Evolutionary conservation across 805 yeast species (phyloP).

Genomic region (Priceomyces fermenticarens): DNA sequence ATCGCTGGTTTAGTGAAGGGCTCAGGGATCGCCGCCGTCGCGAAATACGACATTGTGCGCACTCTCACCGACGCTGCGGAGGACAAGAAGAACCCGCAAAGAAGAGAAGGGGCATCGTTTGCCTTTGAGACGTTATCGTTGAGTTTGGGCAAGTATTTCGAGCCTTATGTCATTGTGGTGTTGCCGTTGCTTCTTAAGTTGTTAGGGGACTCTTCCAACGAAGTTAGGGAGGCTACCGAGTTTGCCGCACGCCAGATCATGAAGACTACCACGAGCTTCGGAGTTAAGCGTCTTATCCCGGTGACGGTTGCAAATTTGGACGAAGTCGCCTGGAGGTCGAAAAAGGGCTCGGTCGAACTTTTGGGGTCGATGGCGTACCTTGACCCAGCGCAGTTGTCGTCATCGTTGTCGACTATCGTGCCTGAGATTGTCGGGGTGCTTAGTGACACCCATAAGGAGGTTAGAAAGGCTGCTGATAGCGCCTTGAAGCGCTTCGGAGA

Average conservation of each 20-base stretch:
- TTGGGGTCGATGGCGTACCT: constrained; percentile 97
- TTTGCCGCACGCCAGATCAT: constrained; percentile 83
- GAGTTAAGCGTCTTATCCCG: constrained; percentile 89
- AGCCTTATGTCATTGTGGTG: constrained; percentile 89
- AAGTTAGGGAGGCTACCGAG: constrained; percentile 87
- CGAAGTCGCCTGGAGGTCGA: constrained; percentile 92
- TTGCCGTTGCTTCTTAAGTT: constrained; percentile 77
- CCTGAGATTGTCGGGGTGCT: constrained; percentile 96
- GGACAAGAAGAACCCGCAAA: constrained; percentile 69
- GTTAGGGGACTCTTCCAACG: constrained; percentile 80
- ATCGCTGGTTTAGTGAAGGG: constrained; percentile 93
- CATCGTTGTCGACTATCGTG: constrained; percentile 83
- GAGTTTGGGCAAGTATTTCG: constrained; percentile 73
- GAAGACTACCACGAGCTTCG: constrained; percentile 88
- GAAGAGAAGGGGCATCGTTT: constrained; percentile 85
- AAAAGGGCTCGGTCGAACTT: constrained; percentile 93
- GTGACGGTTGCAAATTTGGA: constrained; percentile 82
- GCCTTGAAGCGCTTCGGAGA: constrained; percentile 91
- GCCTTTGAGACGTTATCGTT: constrained; percentile 82
- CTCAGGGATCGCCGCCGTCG: constrained; percentile 73
- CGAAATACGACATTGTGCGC: constrained; percentile 75
- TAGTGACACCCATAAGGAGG: constrained; percentile 95
- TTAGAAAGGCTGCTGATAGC: constrained; percentile 89
- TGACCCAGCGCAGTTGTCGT: constrained; percentile 90
- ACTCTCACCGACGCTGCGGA: constrained; percentile 79